Conservation (phyloP, 208 protist species). For the Crithidia expoeki region DNA sequence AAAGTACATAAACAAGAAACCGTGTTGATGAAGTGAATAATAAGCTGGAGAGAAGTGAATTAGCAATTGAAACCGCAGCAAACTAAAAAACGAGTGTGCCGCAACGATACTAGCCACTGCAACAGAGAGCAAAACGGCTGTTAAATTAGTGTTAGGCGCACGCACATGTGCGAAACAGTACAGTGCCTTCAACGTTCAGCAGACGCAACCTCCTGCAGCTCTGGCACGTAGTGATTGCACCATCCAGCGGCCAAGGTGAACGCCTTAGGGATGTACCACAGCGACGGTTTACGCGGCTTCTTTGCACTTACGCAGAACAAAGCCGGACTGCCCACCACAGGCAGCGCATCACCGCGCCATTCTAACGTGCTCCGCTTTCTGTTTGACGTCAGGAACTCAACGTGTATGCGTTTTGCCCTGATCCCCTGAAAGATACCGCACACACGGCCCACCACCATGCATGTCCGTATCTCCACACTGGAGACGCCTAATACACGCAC, state of each 20-base stretch:
- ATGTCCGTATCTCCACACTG: not conserved
- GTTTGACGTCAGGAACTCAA: not conserved
- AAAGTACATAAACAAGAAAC: too few relatives aligned
- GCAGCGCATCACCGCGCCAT: not conserved
- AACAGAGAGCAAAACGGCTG: too few relatives aligned
- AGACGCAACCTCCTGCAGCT: not conserved
- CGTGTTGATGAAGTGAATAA: too few relatives aligned
- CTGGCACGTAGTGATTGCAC: not conserved
- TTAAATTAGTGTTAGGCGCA: too few relatives aligned
- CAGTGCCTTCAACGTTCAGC: too few relatives aligned
- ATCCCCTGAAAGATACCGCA: not conserved
- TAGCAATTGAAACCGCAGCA: too few relatives aligned
- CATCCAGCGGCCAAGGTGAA: not conserved
- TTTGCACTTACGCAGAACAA: not conserved
- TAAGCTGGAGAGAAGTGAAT: too few relatives aligned
- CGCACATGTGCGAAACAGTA: too few relatives aligned
- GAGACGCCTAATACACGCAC: not conserved
- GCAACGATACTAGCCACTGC: too few relatives aligned
- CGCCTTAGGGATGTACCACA: not conserved
- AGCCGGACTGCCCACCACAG: not conserved
- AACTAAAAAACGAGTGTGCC: too few relatives aligned
- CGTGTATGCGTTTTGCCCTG: not conserved
- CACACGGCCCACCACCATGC: conserved; percentile 1
- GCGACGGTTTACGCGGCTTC: not conserved
- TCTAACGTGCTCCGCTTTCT: not conserved